Conservation (phyloP, 352 stramenopile genomes). For the Globisporangium barbulae region DNA sequence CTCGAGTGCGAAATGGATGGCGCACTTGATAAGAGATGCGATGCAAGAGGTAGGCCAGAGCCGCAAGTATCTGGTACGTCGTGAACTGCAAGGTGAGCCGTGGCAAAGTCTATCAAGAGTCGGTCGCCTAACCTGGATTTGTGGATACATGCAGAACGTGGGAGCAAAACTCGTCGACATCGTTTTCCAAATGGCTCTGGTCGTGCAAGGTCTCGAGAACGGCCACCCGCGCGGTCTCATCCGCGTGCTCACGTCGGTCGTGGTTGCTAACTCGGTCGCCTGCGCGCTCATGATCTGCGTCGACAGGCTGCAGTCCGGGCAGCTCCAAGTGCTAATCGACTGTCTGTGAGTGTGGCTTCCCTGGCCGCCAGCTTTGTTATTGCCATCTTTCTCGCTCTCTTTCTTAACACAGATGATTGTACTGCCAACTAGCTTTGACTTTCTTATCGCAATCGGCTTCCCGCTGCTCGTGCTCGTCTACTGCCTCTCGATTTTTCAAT, state of each 20-base stretch:
- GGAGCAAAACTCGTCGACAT: neutral
- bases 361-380: neutral
- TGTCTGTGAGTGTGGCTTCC: no score
- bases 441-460: slow-evolving; percentile 28
- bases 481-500: slow-evolving; percentile 24
- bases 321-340: no score
- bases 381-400: no score
- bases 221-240: neutral
- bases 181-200: neutral
- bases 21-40: no score
- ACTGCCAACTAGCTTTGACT: slow-evolving; percentile 8
- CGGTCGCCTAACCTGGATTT: neutral
- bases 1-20: no score
- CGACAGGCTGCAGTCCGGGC: neutral
- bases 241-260: neutral
- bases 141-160: neutral
- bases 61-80: no score
- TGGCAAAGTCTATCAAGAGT: no score
- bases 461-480: slow-evolving; percentile 27
- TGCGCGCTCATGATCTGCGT: neutral
- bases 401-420: no score
- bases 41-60: no score
- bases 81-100: no score
- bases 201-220: neutral
- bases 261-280: neutral